Evolutionary conservation across 805 yeast genomes (phyloP), one percentile per base, ranked within the genome.

Genomic region (Yarrowia yakushimensis): DNA sequence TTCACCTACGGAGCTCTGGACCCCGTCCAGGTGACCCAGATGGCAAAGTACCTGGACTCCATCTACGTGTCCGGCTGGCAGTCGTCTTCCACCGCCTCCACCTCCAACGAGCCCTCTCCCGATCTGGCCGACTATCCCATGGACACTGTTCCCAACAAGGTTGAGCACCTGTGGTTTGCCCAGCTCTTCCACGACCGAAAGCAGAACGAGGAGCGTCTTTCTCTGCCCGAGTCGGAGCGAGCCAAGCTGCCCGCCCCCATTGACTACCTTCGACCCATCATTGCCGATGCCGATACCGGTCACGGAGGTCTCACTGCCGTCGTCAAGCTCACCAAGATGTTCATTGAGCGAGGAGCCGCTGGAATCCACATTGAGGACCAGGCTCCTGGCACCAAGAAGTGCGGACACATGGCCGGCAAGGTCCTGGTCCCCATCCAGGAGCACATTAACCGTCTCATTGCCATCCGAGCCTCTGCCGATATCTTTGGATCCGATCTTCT

Each of bases 381-480:
- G 82, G 97, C 97, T 62, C 97, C 98, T 62, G 97, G 97, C 71
- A 93, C 97, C 70, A 93, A 93, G 78, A 93, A 93, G 79, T 93
- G 98, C 80, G 98, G 98, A 65, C 98, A 93, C 78, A 93, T 93
- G 98, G 97, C 96, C 68, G 98, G 98, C 70, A 90, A 94, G 77
- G 97, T 94, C 61, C 84, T 93, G 69, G 97, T 93, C 66, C 98
- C 98, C 66, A 94, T 91, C 65, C 97, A 91, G 78, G 98, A 93
- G 79, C 98, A 93, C 78, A 89, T 93, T 77, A 91, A 90, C 79
- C 85, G 98, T 76, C 81, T 93, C 74, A 86, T 90, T 67, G 96
- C 97, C 55, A 89, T 93, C 71, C 87, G 98, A 77, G 90, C 96
- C 66, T 85, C 96, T 71, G 97, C 97, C 54, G 98, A 93, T 77